Base-by-base conservation (phyloP, 768 basidiomycete genomes). In the Boletus speciosus region DNA sequence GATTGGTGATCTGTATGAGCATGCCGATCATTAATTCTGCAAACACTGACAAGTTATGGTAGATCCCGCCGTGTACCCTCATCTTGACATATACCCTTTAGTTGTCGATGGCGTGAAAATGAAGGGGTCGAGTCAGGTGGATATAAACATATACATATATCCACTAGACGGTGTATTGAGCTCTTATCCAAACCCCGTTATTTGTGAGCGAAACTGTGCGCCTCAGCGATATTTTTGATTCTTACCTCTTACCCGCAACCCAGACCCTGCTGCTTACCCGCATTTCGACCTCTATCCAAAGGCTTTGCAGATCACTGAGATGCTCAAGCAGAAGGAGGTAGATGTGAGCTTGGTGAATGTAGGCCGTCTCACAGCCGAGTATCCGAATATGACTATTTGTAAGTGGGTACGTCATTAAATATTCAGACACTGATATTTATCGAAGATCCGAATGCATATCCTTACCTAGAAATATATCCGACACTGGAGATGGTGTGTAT, bases 321-420 rank as follows among this genome's bases (percentile, higher is more conserved):
- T 49, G 75, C 80, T 55, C 66, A 83, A 23, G 79, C 81, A 40
- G 82, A 85, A 61, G 85, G 78, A 27, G 27, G 15, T 58, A 4
- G 44, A 27, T 14, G 49, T 52, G n/a, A 49, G 21, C 36, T 47
- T 58, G 47, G 25, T n/a, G 29, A 48, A 56, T 37, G 27, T 47
- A 12, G 47, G 55, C 21, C 27, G 49, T 31, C 56, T 57, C 21
- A n/a, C 45, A 4, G 45, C 57, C 11, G 34, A 51, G 19, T 71
- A 73, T 52, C 69, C 69, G 6, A 56, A 52, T 32, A 51, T 72
- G 49, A 58, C 35, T 36, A 62, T 68, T 50, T 72, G 72, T 72
- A 54, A 60, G 71, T 49, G 48, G 31, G 8, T 21, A 35, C 19
- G 6, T 21, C 36, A 6, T 38, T 16, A 19, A 15, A 25, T 31